These are phyloP conservation scores for Aspergillus sp. DNA, from an alignment of 2,329 filamentous ascomycete genomes.

Conservation along the genomic window DNA sequence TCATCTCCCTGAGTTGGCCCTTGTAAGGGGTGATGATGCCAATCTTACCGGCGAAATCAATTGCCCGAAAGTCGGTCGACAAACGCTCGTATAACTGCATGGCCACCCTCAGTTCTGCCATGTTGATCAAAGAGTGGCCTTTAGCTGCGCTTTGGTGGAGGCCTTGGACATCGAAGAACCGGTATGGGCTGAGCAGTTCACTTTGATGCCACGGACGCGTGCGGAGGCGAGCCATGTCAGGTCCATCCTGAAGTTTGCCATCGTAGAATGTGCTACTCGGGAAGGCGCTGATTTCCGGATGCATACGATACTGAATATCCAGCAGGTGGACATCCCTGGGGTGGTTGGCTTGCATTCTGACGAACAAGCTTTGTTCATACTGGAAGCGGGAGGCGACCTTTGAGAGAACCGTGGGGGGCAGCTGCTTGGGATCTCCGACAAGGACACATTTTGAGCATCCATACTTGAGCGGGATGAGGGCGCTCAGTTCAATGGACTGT, in stretches of 20 bases:
- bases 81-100: constrained; percentile 81
- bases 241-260: constrained; percentile 78
- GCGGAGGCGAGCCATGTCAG: constrained; percentile 74
- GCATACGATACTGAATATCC: constrained; percentile 99
- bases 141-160: constrained; percentile 76
- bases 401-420: constrained; percentile 93
- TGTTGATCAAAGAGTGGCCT: constrained; percentile 87
- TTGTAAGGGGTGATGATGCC: constrained; percentile 99
- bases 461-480: constrained; percentile 95
- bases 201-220: constrained; percentile 82
- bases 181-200: constrained; percentile 80
- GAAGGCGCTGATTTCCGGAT: constrained; percentile 90
- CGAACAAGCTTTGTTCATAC: constrained; percentile 97
- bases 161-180: constrained; percentile 95
- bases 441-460: constrained; percentile 95
- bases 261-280: constrained; percentile 93
- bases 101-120: constrained; percentile 81
- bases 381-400: constrained; percentile 88
- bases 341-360: constrained; percentile 94
- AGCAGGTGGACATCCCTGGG: constrained; percentile 85
- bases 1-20: constrained; percentile 80
- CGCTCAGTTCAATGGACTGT: constrained; percentile 95
- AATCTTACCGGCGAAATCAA: constrained; percentile 77
- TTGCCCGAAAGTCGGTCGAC: constrained; percentile 65
- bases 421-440: constrained; percentile 94